Percentiles rank a stretch among this genome's conserved stretches.
These are phyloP conservation scores for Coelastrella sp. DNA, from an alignment of 139 green algal genomes.

Conservation along the genomic window DNA sequence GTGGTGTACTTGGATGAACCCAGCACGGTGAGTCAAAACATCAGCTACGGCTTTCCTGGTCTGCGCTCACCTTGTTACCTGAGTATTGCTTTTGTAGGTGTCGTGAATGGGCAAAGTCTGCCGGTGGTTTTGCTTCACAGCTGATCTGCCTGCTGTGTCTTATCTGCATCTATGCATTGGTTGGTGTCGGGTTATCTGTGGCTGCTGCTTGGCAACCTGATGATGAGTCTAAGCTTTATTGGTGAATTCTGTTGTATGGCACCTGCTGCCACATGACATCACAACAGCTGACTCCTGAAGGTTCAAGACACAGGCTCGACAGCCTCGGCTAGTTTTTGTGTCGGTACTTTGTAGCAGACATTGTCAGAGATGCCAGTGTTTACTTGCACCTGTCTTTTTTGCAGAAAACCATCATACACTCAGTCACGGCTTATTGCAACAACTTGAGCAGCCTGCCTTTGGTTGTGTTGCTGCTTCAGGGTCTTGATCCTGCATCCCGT, in stretches of 20 bases:
- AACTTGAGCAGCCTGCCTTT: neutral
- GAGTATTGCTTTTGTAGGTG: neutral
- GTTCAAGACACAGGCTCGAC: no score
- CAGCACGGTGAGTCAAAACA: conserved; percentile 66
- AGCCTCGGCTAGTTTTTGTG: no score
- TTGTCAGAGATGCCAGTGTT: no score
- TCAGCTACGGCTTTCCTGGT: neutral
- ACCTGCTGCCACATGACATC: neutral
- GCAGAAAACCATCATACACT: neutral
- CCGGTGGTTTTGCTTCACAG: no score
- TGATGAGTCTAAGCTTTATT: no score
- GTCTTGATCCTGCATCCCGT: conserved; percentile 83
- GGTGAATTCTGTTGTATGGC: no score
- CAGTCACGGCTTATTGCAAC: neutral
- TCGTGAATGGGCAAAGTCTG: neutral
- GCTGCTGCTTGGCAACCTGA: no score
- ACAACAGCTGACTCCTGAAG: neutral
- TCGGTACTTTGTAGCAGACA: no score
- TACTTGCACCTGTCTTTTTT: neutral
- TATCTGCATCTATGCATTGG: no score
- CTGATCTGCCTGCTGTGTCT: no score
- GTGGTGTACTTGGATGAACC: conserved; percentile 95
- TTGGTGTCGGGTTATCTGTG: no score
- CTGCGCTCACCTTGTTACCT: neutral
- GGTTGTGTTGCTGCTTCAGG: conserved; percentile 49